Conservation (phyloP, 768 basidiomycete species). For the Pleurotus tuber-regium region DNA sequence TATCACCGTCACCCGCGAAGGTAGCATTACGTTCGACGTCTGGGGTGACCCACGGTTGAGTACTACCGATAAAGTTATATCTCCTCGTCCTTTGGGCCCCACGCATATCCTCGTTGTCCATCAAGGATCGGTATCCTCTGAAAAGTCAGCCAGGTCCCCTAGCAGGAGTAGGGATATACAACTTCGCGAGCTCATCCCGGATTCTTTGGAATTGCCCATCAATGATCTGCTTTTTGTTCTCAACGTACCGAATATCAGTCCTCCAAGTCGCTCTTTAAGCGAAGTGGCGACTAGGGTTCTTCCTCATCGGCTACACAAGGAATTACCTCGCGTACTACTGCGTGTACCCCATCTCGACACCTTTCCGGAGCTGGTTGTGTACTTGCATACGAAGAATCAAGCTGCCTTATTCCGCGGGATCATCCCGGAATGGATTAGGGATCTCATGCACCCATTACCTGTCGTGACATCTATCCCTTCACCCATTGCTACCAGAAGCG, state of each 20-base stretch:
- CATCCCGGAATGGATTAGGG: slow-evolving; percentile 36
- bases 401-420: slow-evolving; percentile 32
- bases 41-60: slow-evolving; percentile 26
- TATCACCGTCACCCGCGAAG: slow-evolving; percentile 10
- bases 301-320: slow-evolving; percentile 31
- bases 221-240: slow-evolving; percentile 37
- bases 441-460: slow-evolving; percentile 33
- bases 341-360: slow-evolving; percentile 31
- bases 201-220: slow-evolving; percentile 31
- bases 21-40: slow-evolving; percentile 16
- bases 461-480: neutral
- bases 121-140: slow-evolving; percentile 9
- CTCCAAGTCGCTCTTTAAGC: slow-evolving; percentile 1
- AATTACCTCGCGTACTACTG: slow-evolving; percentile 31
- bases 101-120: slow-evolving; percentile 33
- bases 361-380: slow-evolving; percentile 33
- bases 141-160: slow-evolving; percentile 8
- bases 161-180: neutral
- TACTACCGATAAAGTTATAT: slow-evolving; percentile 28
- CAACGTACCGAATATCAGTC: slow-evolving; percentile 32
- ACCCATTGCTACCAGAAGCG: neutral
- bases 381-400: slow-evolving; percentile 37
- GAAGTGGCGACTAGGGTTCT: slow-evolving; percentile 17
- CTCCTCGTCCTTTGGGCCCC: slow-evolving; percentile 32
- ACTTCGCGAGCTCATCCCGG: slow-evolving; percentile 12